phyloP scores from a whole-genome alignment of 1,139 yeast species.

The Lodderomyces orthopsilosis region DNA sequence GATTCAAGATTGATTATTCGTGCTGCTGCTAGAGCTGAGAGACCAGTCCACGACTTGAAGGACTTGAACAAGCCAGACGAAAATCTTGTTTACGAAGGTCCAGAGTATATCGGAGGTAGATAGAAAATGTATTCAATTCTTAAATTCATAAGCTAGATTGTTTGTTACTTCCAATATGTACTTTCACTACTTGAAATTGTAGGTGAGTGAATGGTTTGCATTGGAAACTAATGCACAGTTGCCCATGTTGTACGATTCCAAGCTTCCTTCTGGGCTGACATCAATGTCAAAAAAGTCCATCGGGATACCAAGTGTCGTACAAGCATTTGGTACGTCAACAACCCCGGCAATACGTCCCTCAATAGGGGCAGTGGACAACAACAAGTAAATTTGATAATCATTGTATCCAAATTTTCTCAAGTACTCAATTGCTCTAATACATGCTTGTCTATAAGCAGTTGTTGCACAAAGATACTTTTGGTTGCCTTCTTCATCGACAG shows the following conservation, averaged over 20 bases:
- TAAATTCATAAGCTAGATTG: background rate
- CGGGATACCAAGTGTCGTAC: constrained; percentile 49
- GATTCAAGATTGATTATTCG: constrained; percentile 65
- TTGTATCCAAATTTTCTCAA: constrained; percentile 47
- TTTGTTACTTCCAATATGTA: too few species aligned
- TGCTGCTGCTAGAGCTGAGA: constrained; percentile 63
- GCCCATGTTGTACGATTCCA: constrained; percentile 25
- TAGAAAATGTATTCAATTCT: background rate
- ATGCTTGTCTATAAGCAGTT: constrained; percentile 49
- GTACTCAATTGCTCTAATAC: constrained; percentile 48
- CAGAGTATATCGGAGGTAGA: constrained; percentile 13
- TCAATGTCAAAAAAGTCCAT: constrained; percentile 53
- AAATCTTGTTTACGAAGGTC: constrained; percentile 15
- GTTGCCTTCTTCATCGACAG: constrained; percentile 44
- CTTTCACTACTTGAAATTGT: constrained; percentile 7
- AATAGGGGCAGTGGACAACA: constrained; percentile 46
- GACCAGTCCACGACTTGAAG: constrained; percentile 33
- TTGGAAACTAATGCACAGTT: constrained; percentile 36
- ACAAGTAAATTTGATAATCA: constrained; percentile 47
- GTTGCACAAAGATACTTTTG: constrained; percentile 46
- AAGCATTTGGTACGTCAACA: constrained; percentile 52
- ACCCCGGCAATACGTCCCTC: constrained; percentile 52
- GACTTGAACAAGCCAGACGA: constrained; percentile 27
- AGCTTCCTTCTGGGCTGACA: constrained; percentile 36
- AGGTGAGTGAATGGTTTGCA: constrained; percentile 12